Evolutionary conservation across 139 green algal species (phyloP), one percentile per base, ranked within the genome.

Genomic region (Raphidocelis subcapitata): DNA sequence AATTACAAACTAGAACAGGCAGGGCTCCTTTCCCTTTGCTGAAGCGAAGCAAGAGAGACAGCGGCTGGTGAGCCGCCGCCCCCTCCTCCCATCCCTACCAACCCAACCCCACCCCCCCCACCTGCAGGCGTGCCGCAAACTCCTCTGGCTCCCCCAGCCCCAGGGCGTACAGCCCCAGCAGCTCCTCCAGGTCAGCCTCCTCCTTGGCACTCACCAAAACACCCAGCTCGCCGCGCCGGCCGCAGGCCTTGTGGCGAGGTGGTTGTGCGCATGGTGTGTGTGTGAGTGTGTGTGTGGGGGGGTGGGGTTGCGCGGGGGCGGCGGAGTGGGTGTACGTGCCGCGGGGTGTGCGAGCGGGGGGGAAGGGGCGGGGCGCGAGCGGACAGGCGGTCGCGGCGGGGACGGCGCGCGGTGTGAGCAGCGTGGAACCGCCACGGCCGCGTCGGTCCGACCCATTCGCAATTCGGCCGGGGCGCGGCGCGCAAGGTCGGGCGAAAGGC

Each of bases 141-240:
- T 44, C 26, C 2, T 72, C 47, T 24, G 28, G 54, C 23, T 88
- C 83, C 18, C 79, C 79, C 35, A 88, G 56, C 3, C 79, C 76
- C 69, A 82, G 51, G 2, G 61, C 70, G 20, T 70, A 84, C 69
- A 82, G 66, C 18, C 72, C 68, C 67, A 89, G 79, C 73, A 91
- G 70, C 68, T 91, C 83, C 46, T 78, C 79, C 36, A 88, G 77
- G 33, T 85, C 76, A 16, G 35, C 37, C 54, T 83, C 83, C 70
- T 88, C 83, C 70, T 85, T 85, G 61, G 63, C 80, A 35, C 63
- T 77, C 51, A 86, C 44, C 20, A 86, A 74, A 51, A 88, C 82
- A 15, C 55, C 44, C 2, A n/a, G n/a, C n/a, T n/a, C n/a, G n/a
- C n/a, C n/a, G n/a, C n/a, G 41, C 41, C 41, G 12, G 41, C 8